These are phyloP conservation scores for Lentinula boryana DNA, from an alignment of 768 basidiomycete genomes.

Conservation along the genomic window DNA sequence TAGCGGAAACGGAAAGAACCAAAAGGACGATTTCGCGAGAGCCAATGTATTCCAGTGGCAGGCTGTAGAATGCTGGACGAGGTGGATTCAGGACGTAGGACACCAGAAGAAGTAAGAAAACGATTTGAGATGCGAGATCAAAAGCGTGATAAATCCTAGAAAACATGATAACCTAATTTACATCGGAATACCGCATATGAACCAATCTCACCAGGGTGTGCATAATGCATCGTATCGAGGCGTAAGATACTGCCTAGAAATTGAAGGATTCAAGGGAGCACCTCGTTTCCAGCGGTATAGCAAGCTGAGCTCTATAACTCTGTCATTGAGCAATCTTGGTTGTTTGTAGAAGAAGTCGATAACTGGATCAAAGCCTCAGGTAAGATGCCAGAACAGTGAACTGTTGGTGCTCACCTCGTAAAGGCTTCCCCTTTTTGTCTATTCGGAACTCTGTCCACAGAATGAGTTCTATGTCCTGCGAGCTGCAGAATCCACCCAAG, in stretches of 20 bases:
- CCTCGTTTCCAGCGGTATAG: constrained; percentile 34
- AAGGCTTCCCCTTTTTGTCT: constrained; percentile 12
- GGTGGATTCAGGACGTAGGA: constrained; percentile 39
- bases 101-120: constrained; percentile 35
- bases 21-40: constrained; percentile 32
- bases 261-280: not conserved
- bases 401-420: constrained; percentile 23
- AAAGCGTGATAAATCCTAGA: constrained; percentile 38
- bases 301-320: constrained; percentile 32
- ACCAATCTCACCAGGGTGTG: constrained; percentile 37
- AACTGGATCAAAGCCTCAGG: constrained; percentile 21
- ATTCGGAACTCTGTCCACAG: constrained; percentile 42
- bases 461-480: constrained; percentile 37
- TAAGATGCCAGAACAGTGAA: not conserved
- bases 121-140: constrained; percentile 31
- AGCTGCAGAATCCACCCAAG: constrained; percentile 30
- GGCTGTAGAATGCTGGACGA: constrained; percentile 18
- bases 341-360: constrained; percentile 30
- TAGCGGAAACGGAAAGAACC: constrained; percentile 30
- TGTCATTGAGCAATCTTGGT: constrained; percentile 32
- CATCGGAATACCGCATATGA: not conserved
- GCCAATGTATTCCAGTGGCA: constrained; percentile 15
- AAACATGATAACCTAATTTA: not conserved
- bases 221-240: constrained; percentile 29
- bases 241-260: constrained; percentile 5